Percentiles rank a stretch among this genome's conserved stretches.
Evolutionary conservation across 1,284 basidiomycete species (phyloP).

Genomic region (Cerioporus squamosus): DNA sequence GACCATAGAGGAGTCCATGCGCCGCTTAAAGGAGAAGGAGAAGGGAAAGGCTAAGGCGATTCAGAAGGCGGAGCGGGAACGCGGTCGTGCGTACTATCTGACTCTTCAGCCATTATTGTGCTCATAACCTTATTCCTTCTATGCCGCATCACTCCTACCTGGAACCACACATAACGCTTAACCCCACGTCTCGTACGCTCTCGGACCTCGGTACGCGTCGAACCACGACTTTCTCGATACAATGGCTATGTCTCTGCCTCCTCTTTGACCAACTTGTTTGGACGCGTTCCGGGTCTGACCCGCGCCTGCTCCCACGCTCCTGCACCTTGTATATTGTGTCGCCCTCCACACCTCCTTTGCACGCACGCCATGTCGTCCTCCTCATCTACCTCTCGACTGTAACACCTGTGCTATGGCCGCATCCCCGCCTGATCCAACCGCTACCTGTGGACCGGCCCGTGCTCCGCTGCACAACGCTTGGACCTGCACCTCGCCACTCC

Average conservation of each 20-base stretch:
- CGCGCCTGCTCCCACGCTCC: too few relatives aligned
- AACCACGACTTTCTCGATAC: neutral
- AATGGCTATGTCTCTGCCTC: too few relatives aligned
- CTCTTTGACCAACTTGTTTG: too few relatives aligned
- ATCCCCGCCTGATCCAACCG: neutral
- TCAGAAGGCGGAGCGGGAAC: constrained; percentile 71
- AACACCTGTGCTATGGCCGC: neutral
- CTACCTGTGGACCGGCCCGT: neutral
- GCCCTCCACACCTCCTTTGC: neutral
- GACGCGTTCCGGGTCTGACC: too few relatives aligned
- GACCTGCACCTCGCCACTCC: neutral
- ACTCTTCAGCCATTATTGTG: constrained; percentile 9
- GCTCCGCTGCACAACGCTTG: neutral
- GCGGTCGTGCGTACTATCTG: constrained; percentile 62
- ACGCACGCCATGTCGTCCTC: neutral
- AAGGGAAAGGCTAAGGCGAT: constrained; percentile 73
- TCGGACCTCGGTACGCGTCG: neutral
- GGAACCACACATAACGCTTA: neutral
- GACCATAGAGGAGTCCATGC: constrained; percentile 70
- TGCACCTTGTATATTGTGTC: neutral
- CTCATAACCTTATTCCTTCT: neutral
- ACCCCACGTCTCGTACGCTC: neutral
- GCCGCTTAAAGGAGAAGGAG: constrained; percentile 72
- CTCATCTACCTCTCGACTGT: neutral
- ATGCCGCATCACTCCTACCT: neutral